phyloP scores from a whole-genome alignment of 106 monocot genomes.

The Platanthera zijinensis region DNA sequence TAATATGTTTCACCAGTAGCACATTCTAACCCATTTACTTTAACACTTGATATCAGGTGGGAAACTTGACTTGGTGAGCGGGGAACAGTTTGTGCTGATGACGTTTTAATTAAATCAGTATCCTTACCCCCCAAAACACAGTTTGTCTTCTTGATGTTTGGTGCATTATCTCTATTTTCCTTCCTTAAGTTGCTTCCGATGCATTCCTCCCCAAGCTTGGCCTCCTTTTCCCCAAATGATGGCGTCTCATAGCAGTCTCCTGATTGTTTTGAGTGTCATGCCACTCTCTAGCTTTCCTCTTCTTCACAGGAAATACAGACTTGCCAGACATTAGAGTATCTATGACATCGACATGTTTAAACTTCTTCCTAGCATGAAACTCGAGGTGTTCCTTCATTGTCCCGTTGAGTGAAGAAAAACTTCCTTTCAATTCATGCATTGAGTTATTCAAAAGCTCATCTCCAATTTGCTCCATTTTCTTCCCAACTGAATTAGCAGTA shows the following conservation, averaged over 20 bases:
- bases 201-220: background rate
- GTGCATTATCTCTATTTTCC: background rate
- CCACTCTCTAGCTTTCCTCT: background rate
- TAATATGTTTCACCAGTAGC: background rate
- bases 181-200: background rate
- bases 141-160: background rate
- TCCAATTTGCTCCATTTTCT: background rate
- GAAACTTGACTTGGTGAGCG: background rate
- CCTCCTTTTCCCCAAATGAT: background rate
- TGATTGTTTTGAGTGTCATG: background rate
- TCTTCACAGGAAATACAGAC: background rate
- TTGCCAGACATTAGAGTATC: background rate
- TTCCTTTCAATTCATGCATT: background rate
- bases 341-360: background rate
- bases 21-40: background rate
- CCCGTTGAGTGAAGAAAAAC: background rate
- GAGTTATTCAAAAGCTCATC: background rate
- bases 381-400: background rate
- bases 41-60: background rate
- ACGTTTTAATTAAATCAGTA: too few species aligned
- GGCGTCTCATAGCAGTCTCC: background rate
- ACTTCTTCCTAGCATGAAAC: background rate
- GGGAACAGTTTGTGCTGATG: too few species aligned
- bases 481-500: background rate
- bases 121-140: too few species aligned